phyloP scores from a whole-genome alignment of 305 asterid species.

The Fraxinus angustifolia region DNA sequence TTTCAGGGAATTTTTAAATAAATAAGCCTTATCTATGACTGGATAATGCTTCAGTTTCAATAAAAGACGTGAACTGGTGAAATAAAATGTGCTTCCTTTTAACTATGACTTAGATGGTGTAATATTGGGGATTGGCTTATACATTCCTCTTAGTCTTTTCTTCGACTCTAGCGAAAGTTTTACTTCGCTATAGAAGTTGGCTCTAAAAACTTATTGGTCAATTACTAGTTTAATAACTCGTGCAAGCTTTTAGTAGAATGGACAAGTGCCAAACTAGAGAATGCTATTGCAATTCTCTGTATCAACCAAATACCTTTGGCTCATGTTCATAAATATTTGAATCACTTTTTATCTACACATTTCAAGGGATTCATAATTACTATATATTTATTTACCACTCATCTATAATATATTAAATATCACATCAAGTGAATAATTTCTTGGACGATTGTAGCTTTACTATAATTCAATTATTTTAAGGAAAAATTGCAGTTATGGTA shows the following conservation, averaged over 20 bases:
- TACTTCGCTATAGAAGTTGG: background rate
- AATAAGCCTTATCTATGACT: background rate
- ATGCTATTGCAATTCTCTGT: background rate
- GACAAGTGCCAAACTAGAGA: background rate
- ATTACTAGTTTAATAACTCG: background rate
- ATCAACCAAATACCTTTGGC: background rate
- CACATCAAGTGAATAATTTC: too few relatives aligned
- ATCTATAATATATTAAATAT: too few relatives aligned
- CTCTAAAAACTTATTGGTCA: background rate
- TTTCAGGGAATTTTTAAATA: background rate
- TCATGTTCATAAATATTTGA: too few relatives aligned
- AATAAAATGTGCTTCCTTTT: background rate
- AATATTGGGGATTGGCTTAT: background rate
- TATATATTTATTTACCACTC: too few relatives aligned
- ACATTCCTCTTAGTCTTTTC: background rate
- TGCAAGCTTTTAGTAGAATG: background rate
- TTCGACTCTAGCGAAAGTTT: background rate
- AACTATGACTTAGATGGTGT: background rate
- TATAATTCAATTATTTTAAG: too few relatives aligned
- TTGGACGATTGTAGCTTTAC: too few relatives aligned
- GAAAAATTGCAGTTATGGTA: too few relatives aligned
- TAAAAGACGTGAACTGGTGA: background rate
- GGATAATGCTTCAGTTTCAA: background rate
- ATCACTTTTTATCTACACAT: background rate
- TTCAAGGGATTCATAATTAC: too few relatives aligned